These are phyloP conservation scores for Phytopythium montanum DNA, from an alignment of 352 stramenopile genomes.

Conservation along the genomic window DNA sequence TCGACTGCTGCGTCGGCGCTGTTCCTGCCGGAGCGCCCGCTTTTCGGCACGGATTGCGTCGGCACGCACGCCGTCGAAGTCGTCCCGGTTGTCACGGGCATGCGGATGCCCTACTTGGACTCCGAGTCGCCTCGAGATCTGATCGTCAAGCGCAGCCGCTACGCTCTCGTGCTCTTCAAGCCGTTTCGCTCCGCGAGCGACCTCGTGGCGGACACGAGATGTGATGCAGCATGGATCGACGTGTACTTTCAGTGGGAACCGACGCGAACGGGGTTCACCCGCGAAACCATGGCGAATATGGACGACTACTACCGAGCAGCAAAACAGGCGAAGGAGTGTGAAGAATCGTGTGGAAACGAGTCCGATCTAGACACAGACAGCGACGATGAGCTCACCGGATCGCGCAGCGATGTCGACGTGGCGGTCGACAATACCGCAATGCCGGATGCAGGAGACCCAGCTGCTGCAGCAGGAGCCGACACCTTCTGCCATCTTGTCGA, in stretches of 20 bases:
- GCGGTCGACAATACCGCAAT: background rate
- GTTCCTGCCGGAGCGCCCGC: background rate
- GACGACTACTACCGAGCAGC: conserved; percentile 7
- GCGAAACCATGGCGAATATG: conserved; percentile 10
- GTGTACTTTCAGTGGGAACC: background rate
- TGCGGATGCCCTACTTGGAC: background rate
- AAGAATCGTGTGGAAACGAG: background rate
- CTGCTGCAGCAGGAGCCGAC: background rate
- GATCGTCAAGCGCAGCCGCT: background rate
- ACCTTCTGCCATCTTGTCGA: background rate
- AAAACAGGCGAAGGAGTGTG: background rate
- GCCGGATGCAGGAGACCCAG: background rate
- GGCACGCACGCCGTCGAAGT: background rate
- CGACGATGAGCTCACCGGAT: background rate
- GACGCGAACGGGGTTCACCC: background rate
- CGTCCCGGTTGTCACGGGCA: background rate
- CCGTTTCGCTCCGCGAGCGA: background rate
- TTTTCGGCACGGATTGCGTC: background rate
- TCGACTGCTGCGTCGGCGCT: background rate
- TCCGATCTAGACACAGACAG: background rate
- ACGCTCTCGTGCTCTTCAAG: background rate
- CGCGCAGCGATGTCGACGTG: conserved; percentile 3
- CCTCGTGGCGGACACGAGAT: background rate
- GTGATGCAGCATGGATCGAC: background rate
- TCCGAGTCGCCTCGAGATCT: background rate